Evolutionary conservation across 1,139 yeast genomes (phyloP).

Genomic region (Candida labiduridarum): DNA sequence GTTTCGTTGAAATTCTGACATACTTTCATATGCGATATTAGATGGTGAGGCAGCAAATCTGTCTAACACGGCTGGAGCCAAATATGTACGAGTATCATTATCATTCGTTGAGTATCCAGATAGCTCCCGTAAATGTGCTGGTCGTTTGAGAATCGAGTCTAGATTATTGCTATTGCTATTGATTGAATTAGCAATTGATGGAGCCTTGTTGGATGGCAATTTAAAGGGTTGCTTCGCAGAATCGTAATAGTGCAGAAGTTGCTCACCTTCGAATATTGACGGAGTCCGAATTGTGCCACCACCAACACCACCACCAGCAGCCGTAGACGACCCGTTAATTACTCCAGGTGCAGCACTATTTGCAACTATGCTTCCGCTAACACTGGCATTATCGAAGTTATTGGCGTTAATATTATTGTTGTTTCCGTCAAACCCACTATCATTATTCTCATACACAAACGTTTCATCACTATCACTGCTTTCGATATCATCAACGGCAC

Average conservation of each 20-base stretch:
- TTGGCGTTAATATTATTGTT: constrained; percentile 12
- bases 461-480: constrained; percentile 90
- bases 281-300: constrained; percentile 10
- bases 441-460: constrained; percentile 78
- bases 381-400: constrained; percentile 16
- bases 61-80: constrained; percentile 3
- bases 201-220: constrained; percentile 15
- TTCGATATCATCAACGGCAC: constrained; percentile 90
- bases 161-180: constrained; percentile 23
- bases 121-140: constrained; percentile 13
- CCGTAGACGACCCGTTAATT: constrained; percentile 1
- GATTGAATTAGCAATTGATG: constrained; percentile 24
- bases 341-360: neutral
- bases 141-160: constrained; percentile 18
- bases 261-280: constrained; percentile 8
- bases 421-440: constrained; percentile 16
- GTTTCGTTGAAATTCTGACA: constrained; percentile 6
- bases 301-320: neutral
- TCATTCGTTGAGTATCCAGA: constrained; percentile 16
- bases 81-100: constrained; percentile 3
- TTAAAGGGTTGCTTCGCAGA: constrained; percentile 3
- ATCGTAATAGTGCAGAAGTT: constrained; percentile 2
- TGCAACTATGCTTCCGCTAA: constrained; percentile 14
- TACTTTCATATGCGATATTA: neutral
- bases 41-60: constrained; percentile 1